A percentile compares a stretch with the other conserved stretches of the same genome.
Conservation (phyloP, 768 basidiomycete genomes). For the Kwoniella newhampshirensis region DNA sequence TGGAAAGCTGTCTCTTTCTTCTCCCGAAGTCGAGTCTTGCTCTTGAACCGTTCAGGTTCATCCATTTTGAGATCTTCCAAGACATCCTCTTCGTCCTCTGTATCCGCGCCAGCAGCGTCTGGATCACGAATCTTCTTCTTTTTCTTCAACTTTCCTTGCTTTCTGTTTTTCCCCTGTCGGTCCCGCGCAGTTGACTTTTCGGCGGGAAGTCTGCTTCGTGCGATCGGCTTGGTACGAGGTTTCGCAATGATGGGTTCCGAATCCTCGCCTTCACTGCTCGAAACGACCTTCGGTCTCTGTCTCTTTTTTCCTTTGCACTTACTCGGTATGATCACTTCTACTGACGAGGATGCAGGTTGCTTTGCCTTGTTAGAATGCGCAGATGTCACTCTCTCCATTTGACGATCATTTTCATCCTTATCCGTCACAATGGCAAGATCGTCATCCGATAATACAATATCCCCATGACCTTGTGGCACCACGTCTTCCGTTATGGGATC, state of each 20-base stretch:
- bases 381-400: no score
- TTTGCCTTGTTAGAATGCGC: no score
- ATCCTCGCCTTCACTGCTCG: constrained; percentile 3
- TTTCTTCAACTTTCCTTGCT: constrained; percentile 3
- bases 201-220: background rate
- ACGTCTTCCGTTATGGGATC: background rate
- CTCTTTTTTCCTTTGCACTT: constrained; percentile 6
- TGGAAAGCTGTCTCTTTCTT: constrained; percentile 31
- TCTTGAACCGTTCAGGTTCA: constrained; percentile 45
- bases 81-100: constrained; percentile 33
- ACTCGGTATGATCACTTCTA: background rate
- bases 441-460: constrained; percentile 4
- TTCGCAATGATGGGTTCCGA: no score
- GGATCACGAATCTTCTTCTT: constrained; percentile 29
- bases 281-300: background rate
- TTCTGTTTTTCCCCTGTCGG: background rate
- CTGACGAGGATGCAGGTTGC: background rate
- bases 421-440: constrained; percentile 9
- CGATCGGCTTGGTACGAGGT: no score
- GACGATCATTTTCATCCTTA: background rate
- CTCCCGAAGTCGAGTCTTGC: constrained; percentile 25
- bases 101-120: constrained; percentile 29
- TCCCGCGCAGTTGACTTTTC: background rate
- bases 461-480: background rate
- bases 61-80: constrained; percentile 45